Percentiles rank a stretch among this genome's conserved stretches.
These are phyloP conservation scores for Leccinum incarnatum DNA, from an alignment of 768 basidiomycete species.

Conservation along the genomic window DNA sequence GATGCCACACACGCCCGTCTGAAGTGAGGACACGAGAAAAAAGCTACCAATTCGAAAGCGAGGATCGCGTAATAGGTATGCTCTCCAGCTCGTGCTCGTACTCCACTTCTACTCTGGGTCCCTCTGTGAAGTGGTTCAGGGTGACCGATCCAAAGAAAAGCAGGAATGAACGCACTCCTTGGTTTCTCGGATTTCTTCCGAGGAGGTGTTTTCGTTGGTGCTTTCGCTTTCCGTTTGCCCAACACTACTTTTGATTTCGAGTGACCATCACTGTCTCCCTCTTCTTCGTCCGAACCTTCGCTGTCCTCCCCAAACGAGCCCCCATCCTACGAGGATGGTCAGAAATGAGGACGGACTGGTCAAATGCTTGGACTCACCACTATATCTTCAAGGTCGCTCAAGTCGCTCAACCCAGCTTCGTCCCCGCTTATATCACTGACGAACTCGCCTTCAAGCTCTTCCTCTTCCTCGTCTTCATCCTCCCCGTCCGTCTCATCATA, in stretches of 20 bases:
- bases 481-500: constrained; percentile 58
- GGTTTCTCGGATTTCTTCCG: constrained; percentile 60
- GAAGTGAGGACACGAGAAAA: background rate
- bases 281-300: constrained; percentile 41
- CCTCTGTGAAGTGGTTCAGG: constrained; percentile 42
- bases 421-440: constrained; percentile 56
- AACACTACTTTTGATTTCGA: constrained; percentile 46
- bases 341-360: constrained; percentile 10
- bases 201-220: constrained; percentile 39
- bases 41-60: constrained; percentile 53
- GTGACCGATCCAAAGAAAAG: background rate
- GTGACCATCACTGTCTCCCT: constrained; percentile 37
- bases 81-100: constrained; percentile 92
- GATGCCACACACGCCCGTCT: background rate
- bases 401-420: constrained; percentile 40
- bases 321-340: constrained; percentile 32
- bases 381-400: constrained; percentile 64
- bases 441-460: constrained; percentile 53
- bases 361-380: constrained; percentile 42
- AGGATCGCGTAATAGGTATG: constrained; percentile 50
- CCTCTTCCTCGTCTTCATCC: constrained; percentile 40
- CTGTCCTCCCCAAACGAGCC: constrained; percentile 40
- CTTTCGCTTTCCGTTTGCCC: constrained; percentile 67
- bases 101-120: constrained; percentile 88
- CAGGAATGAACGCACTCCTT: constrained; percentile 46